These are phyloP conservation scores for Penicillium chermesinum DNA, from an alignment of 495 filamentous ascomycete species.

Conservation along the genomic window DNA sequence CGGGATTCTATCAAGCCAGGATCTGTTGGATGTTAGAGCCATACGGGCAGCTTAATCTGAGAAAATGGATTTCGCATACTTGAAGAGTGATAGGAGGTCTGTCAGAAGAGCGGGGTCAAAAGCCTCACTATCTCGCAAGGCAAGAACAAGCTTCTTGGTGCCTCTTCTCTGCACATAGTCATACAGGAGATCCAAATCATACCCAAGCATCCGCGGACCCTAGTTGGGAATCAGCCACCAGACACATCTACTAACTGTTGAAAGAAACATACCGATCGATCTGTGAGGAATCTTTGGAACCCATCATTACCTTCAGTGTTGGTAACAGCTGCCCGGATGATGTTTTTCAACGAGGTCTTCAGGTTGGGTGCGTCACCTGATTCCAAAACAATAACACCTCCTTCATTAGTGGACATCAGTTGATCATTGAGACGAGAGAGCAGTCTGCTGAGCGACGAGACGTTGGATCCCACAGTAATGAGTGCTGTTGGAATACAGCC, in stretches of 20 bases:
- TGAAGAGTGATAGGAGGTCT: conserved; percentile 73
- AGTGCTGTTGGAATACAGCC: conserved; percentile 70
- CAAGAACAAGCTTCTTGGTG: conserved; percentile 62
- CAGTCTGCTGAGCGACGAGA: conserved; percentile 68
- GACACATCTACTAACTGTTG: background rate
- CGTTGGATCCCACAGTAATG: conserved; percentile 81
- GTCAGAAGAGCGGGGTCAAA: conserved; percentile 76
- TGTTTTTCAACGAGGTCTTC: conserved; percentile 74
- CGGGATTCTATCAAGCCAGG: conserved; percentile 84
- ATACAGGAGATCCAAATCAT: conserved; percentile 80
- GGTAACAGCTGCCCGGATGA: conserved; percentile 68
- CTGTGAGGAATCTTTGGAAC: conserved; percentile 41
- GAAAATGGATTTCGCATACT: conserved; percentile 41
- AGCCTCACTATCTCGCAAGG: conserved; percentile 86
- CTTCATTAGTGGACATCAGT: conserved; percentile 41
- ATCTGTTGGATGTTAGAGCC: conserved; percentile 52
- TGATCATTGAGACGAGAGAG: conserved; percentile 59
- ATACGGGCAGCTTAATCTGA: conserved; percentile 10
- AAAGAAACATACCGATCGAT: conserved; percentile 46
- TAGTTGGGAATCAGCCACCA: conserved; percentile 26
- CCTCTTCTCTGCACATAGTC: conserved; percentile 54
- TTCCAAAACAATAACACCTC: conserved; percentile 62
- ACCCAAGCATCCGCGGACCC: conserved; percentile 74
- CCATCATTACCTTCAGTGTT: conserved; percentile 46
- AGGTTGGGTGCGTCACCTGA: conserved; percentile 77